Evolutionary conservation across 228 moss, liverwort and hornwort species (phyloP), one percentile per base, ranked within the genome.

Genomic region (Sphagnum fallax): DNA sequence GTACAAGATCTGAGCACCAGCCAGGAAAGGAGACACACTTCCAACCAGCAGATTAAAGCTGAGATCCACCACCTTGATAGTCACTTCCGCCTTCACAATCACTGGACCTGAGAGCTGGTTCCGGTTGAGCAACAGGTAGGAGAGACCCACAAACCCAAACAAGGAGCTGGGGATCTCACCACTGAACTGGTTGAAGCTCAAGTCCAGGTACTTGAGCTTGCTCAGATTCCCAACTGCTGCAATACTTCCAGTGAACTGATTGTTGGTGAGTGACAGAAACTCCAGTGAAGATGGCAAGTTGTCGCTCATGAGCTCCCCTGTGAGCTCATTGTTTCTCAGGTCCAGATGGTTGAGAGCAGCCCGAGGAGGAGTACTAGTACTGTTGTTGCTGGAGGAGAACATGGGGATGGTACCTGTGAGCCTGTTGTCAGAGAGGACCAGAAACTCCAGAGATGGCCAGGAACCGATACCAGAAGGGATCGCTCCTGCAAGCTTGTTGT

Each of bases 41-140:
- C 88, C 88, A 15, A 79, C 73, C 69, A 88, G 8, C 1, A 68
- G 75, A 52, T 88, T 88, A 5, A 83, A 77, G 49, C 88, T 88
- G 65, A 88, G 65, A 52, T 88, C 88, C 69, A 88, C 88, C 6
- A 84, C 82, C 7, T 75, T 63, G 8, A 88, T 82, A 0, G 69
- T 69, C 1, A 88, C 82, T 9, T 75, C 65, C 0, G 67, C 68
- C 0, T 77, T 76, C 14, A 84, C 82, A 6, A 65, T 72, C 6
- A 88, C 84, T 4, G 70, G 70, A 0, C 88, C 88, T 0, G 63
- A 66, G 7, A 88, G 74, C 72, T 74, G 69, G 47, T 88, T 88
- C 2, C 83, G 84, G 11, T 82, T 75, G 69, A 88, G 47, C 74
- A 88, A 50, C 62, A 88, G 48, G 50, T 79, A 84, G 1, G 62